Base-by-base conservation (phyloP, 2,329 filamentous ascomycete species). In the Amesomyces nigricolor region DNA sequence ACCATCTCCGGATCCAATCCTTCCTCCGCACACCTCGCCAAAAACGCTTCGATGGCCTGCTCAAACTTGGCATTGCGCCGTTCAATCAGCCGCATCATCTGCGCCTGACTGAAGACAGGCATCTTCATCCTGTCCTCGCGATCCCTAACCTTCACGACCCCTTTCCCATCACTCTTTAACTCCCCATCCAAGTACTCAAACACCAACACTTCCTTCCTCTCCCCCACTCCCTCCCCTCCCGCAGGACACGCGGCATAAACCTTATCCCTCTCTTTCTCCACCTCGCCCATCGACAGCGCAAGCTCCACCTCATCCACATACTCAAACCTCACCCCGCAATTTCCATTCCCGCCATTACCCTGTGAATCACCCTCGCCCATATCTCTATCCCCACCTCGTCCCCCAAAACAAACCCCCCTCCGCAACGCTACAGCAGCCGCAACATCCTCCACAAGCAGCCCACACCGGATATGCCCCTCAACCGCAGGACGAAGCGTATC, bases 151-250 rank as follows among this genome's bases (percentile, higher is more conserved):
- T 91, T 75, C 65, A 82, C 68, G 91, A 84, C 1, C 88, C 88
- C 0, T 87, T 89, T 68, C 87, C n/a, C 87, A 67, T 95, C 86
- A 40, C 88, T 79, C 72, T 91, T 96, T 62, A 97, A 71, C 67
- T 96, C 92, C 0, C 88, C 91, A 68, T 97, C 94, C 16, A 95
- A 73, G 63, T 95, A 97, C 68, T 97, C 94, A 65, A 99, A 95
- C 37, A 92, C 81, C 22, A 99, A 72, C 14, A 96, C 86, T 63
- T 95, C 85, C 50, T 79, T 79, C 2, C 75, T 75, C 13, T 39
- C 32, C 58, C 74, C 64, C 40, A 68, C 64, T 51, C 53, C 37
- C 68, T 68, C 38, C 67, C 6, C 32, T 35, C 11, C 32, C 8
- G 9, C 11, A 35, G 9, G 3, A 7, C 32, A 3, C 9, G 70